Base-by-base conservation (phyloP, 352 stramenopile species). In the Pythium aquatile region DNA sequence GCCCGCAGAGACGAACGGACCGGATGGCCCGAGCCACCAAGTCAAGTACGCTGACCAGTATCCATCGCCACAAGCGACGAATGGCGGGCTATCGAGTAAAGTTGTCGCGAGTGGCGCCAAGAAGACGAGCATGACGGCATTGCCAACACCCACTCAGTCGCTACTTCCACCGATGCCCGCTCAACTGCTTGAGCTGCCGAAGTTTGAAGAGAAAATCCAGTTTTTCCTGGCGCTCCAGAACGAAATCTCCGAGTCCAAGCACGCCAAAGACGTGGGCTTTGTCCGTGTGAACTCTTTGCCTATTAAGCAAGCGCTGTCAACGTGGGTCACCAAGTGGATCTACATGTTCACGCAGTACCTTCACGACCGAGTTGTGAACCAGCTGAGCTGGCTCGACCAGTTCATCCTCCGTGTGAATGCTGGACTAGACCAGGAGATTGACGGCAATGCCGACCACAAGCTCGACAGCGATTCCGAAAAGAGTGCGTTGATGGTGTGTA, bases 271-370 rank as follows among this genome's bases (percentile, higher is more conserved):
- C 47, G 86, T 98, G 14, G 92, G 90, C 2, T 98, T 98, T 63
- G 73, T 98, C 48, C 87, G 88, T 20, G 85, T 98, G 1, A 98
- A 98, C 62, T 88, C 89, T 10, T 82, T 98, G 44, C 93, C 92
- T n/a, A 96, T 98, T 65, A 98, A 98, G 67, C 93, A 98, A 55
- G 91, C 93, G 17, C 76, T 98, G 30, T 90, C 82, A 2, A 98
- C 93, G 13, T 98, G 92, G 89, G 90, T 97, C 1, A 98, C 92
- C 6, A 98, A 98, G 55, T 98, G 94, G 94, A 93, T 97, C 35
- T 98, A 97, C 61, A 77, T 97, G 33, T 98, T 97, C 63, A 98
- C 92, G 5, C 87, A 97, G 62, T 97, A 95, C 65, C 72, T 98
- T 0, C 90, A 98, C 56, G 84, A 97, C 51, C 80, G 91, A 46